Evolutionary conservation across 2,329 filamentous ascomycete species (phyloP), one percentile per base, ranked within the genome.

Genomic region (Calycina herbarum): DNA sequence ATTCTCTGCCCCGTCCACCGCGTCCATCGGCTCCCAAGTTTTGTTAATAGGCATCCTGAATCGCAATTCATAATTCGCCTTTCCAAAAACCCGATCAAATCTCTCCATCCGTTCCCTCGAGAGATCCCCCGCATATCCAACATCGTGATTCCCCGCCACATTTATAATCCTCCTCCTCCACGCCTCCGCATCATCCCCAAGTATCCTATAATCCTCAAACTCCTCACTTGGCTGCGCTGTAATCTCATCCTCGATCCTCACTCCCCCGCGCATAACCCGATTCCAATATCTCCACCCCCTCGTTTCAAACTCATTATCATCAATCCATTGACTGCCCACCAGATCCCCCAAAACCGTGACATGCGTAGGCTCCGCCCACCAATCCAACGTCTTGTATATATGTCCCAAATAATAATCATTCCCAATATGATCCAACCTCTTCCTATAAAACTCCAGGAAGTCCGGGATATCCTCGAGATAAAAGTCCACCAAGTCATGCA

Each of bases 401-500:
- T 99, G 95, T 24, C 91, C 92, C 38, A 99, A 85, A 78, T 98
- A 99, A 74, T 88, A 92, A 78, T 99, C 95, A 78, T 99, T 99
- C 3, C 95, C 95, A 73, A 93, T 86, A 1, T 97, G 85, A 77
- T 99, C 95, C 71, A 99, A 77, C 20, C 86, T 85, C 80, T 99
- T 99, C 69, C 92, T 86, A 61, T 84, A 80, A 0, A 88, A 89
- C 70, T 88, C 82, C 60, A 94, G 71, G 20, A 88, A 82, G 70
- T 86, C 84, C 6, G 87, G 88, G 1, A 93, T 79, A 76, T 97
- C 93, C 65, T 89, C 83, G 66, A 86, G 81, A 69, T 83, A 81
- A 40, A 92, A 78, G 69, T 89, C 87, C 63, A 89, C 78, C 0
- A 85, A 66, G 67, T 89, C 86, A 76, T 89, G 87, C 11, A 85